A percentile compares a stretch with the other conserved stretches of the same genome.
These are phyloP conservation scores for Erythrophleum fordii DNA, from an alignment of 306 rosid species.

Conservation along the genomic window DNA sequence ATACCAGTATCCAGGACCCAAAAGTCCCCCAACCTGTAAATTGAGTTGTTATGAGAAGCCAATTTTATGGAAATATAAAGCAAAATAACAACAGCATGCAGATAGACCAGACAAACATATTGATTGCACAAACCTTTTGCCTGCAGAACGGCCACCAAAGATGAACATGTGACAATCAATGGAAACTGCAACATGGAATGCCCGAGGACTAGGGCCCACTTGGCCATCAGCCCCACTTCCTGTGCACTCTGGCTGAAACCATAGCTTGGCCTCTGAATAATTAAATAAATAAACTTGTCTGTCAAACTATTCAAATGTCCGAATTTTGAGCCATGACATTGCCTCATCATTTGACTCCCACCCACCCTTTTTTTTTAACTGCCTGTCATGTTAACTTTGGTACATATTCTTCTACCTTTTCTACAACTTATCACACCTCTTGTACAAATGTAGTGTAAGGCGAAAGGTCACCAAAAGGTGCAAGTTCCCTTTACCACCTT, in stretches of 20 bases:
- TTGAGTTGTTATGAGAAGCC: constrained; percentile 41
- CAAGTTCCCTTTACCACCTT: not conserved
- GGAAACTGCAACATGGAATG: constrained; percentile 88
- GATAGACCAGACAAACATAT: not conserved
- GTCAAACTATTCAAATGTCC: not conserved
- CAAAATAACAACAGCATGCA: constrained; percentile 10
- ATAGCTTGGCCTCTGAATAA: constrained; percentile 67
- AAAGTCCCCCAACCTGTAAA: constrained; percentile 92
- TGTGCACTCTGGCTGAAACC: constrained; percentile 93
- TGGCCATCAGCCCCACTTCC: constrained; percentile 82
- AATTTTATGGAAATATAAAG: not conserved
- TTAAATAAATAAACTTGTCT: constrained; percentile 13
- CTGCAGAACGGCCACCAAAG: constrained; percentile 91
- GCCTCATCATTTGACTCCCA: not conserved
- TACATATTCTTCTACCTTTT: not conserved
- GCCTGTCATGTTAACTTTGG: too few species aligned
- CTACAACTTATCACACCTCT: too few species aligned
- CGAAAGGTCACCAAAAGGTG: not conserved
- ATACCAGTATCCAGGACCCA: constrained; percentile 99
- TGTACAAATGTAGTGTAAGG: not conserved
- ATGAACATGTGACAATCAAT: constrained; percentile 97
- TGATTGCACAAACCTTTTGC: constrained; percentile 62
- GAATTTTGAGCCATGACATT: not conserved
- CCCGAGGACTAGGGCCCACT: constrained; percentile 90
- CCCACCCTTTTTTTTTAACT: not conserved